These are phyloP conservation scores for Xylaria acuta DNA, from an alignment of 495 filamentous ascomycete genomes.

Conservation along the genomic window DNA sequence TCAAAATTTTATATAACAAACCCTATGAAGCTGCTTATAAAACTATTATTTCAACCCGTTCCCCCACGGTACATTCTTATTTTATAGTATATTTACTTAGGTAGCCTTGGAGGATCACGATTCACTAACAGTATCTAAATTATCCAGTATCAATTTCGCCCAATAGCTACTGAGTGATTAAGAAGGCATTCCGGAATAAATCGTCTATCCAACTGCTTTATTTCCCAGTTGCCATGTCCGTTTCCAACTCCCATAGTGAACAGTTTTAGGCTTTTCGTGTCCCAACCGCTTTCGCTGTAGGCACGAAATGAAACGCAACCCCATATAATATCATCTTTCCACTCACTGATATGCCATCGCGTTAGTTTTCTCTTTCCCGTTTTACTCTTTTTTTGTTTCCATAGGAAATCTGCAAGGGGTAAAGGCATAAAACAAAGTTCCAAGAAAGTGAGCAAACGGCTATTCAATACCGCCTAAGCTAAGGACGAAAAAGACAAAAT, in stretches of 20 bases:
- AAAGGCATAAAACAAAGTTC: not conserved
- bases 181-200: not conserved
- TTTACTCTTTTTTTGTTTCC: not conserved
- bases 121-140: not conserved
- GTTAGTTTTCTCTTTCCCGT: not conserved
- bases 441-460: not conserved
- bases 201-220: no score
- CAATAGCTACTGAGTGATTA: not conserved
- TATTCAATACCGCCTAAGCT: not conserved
- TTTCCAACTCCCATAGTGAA: not conserved
- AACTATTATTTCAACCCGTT: not conserved
- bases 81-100: no score
- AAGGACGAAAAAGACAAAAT: not conserved
- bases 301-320: conserved; percentile 20
- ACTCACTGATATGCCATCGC: not conserved
- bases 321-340: conserved; percentile 30
- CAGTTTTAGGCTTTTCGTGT: not conserved
- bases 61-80: no score
- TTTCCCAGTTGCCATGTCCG: not conserved
- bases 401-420: not conserved
- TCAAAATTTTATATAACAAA: not conserved
- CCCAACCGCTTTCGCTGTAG: not conserved
- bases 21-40: not conserved
- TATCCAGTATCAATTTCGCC: not conserved
- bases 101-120: not conserved